phyloP scores from a whole-genome alignment of 495 filamentous ascomycete species.

The Neurospora sp. region DNA sequence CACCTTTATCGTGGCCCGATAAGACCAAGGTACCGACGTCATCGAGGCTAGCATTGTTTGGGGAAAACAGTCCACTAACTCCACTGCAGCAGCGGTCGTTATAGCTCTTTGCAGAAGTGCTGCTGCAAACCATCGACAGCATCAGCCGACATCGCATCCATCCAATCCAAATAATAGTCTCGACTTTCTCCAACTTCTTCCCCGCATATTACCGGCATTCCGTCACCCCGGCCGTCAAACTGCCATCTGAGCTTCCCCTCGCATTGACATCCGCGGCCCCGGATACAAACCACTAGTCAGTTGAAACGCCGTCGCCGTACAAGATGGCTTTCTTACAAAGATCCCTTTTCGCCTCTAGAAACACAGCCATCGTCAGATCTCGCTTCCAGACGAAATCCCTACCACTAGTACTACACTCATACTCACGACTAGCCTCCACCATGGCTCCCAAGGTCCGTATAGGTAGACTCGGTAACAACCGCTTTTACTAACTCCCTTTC shows the following conservation, averaged over 20 bases:
- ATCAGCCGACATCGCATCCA: neutral
- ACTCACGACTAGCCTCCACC: slow-evolving; percentile 30
- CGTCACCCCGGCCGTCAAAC: neutral
- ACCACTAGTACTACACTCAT: slow-evolving; percentile 11
- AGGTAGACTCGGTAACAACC: neutral
- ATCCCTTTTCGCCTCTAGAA: slow-evolving; percentile 21
- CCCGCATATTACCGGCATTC: neutral
- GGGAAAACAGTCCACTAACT: neutral
- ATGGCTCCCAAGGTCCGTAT: slow-evolving; percentile 33
- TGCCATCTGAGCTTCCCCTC: neutral
- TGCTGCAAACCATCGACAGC: neutral
- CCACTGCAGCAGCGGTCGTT: neutral
- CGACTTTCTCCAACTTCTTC: neutral
- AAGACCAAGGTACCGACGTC: neutral
- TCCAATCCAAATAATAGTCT: neutral
- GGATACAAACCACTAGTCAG: neutral
- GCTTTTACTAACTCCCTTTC: neutral
- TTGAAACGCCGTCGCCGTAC: neutral
- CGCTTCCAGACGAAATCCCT: slow-evolving; percentile 28
- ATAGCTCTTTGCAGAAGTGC: neutral
- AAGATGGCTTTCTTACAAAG: slow-evolving; percentile 26
- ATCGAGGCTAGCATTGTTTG: neutral
- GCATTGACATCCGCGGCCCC: neutral
- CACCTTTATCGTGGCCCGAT: neutral
- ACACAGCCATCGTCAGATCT: slow-evolving; percentile 15